phyloP scores from a whole-genome alignment of 1,284 basidiomycete genomes.

The Cystobasidium slooffiae region DNA sequence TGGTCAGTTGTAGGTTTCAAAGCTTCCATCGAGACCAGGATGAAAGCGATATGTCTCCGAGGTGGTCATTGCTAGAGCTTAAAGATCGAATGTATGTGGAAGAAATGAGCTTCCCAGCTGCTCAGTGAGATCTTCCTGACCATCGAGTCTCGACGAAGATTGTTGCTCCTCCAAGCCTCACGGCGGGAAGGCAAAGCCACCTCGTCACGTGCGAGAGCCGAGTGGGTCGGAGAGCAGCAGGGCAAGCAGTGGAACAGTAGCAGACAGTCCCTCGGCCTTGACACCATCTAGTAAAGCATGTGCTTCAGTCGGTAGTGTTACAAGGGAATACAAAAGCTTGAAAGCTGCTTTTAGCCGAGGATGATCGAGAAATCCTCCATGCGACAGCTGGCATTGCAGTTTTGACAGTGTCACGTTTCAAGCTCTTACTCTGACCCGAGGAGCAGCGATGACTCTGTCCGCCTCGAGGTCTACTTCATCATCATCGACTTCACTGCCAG shows the following conservation, averaged over 20 bases:
- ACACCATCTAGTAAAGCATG: too few species aligned
- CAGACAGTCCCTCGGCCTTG: neutral
- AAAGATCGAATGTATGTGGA: too few species aligned
- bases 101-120: neutral
- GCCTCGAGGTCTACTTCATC: too few species aligned
- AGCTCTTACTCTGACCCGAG: neutral
- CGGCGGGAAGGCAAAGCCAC: neutral
- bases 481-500: neutral
- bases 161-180: too few species aligned
- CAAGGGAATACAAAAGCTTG: too few species aligned
- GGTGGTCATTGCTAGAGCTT: neutral
- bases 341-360: neutral
- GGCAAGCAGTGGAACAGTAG: neutral
- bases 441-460: neutral
- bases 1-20: neutral
- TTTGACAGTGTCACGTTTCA: neutral
- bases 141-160: neutral
- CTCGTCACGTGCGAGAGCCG: slow-evolving; percentile 1
- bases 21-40: neutral
- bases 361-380: neutral
- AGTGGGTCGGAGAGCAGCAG: too few species aligned
- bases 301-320: too few species aligned
- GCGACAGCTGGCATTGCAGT: neutral
- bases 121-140: neutral
- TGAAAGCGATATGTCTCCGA: neutral